Evolutionary conservation across 441 rosid genomes (phyloP).

Genomic region (Arabidopsis lyrata): DNA sequence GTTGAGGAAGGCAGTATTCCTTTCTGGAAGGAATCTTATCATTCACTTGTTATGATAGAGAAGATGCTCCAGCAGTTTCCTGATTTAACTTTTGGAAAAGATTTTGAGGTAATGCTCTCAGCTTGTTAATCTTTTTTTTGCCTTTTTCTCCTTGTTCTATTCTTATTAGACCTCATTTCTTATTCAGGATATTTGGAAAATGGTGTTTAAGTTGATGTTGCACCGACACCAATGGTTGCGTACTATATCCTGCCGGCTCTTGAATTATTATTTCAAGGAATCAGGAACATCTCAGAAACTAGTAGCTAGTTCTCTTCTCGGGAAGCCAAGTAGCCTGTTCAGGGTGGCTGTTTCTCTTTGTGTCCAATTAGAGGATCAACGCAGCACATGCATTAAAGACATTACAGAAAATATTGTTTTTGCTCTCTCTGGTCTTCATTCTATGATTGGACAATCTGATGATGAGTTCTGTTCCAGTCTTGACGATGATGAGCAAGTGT

Average conservation of each 20-base stretch:
- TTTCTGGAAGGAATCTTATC: conserved; percentile 91
- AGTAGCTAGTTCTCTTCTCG: too few relatives aligned
- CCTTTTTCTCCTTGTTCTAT: background rate
- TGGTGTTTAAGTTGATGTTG: conserved; percentile 69
- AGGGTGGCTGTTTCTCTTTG: too few relatives aligned
- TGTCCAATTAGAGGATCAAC: too few relatives aligned
- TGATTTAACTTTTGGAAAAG: conserved; percentile 50
- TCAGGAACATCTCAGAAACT: conserved; percentile 16
- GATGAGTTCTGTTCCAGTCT: conserved; percentile 60
- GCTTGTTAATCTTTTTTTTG: background rate
- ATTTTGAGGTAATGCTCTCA: conserved; percentile 64
- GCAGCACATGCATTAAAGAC: too few relatives aligned
- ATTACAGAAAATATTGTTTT: too few relatives aligned
- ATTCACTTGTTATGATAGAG: conserved; percentile 84
- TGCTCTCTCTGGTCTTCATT: too few relatives aligned
- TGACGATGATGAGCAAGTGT: conserved; percentile 61
- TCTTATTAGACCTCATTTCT: background rate
- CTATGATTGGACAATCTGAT: too few relatives aligned
- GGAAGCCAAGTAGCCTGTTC: too few relatives aligned
- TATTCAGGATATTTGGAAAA: conserved; percentile 72
- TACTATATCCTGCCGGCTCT: conserved; percentile 66
- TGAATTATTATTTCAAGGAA: conserved; percentile 62
- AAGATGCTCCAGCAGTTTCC: conserved; percentile 69
- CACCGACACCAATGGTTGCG: conserved; percentile 84
- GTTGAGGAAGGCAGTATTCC: conserved; percentile 56